Evolutionary conservation across 2,329 filamentous ascomycete species (phyloP), one percentile per base, ranked within the genome.

Genomic region (Calonectria crousiana): DNA sequence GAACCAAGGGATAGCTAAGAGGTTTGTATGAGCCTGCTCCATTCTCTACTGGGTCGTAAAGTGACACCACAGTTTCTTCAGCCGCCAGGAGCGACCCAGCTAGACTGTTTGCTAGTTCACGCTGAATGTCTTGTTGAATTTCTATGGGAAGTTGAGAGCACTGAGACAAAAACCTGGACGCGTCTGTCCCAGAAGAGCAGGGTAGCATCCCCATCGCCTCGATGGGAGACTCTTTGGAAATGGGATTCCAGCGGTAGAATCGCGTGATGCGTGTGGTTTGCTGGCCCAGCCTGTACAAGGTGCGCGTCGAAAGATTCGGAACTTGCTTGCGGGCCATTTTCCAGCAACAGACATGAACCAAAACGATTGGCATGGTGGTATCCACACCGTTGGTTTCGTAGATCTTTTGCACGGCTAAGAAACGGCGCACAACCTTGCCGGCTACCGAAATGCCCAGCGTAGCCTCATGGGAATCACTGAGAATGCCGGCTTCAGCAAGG

Each of bases 271-370:
- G 60, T 13, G 26, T 32, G 1, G 60, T 65, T 26, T 65, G 60
- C 28, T 65, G 60, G 1, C 60, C 60, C 16, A 65, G 28, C 10
- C 41, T 49, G 60, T 65, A 65, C 10, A 65, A 20, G 2, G n/a
- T 38, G 2, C 60, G 60, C 4, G 38, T 65, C 4, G 60, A 65
- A 14, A 65, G 30, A 26, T 49, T 44, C 5, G 60, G 60, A 16
- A 65, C 60, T 44, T 20, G 60, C 10, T 34, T 32, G 60, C 60
- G 60, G 41, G 41, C 60, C 20, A 65, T 65, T 49, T 65, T 65
- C 60, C 60, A 65, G 26, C 60, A 65, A 49, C 60, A 65, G 9
- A 32, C 26, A 38, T 65, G 60, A 18, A 49, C 60, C 60, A 65
- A 9, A 26, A 65, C 60, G 6, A 65, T 47, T 28, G 60, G 60